A percentile compares a stretch with the other conserved stretches of the same genome.
Evolutionary conservation across 352 stramenopile genomes (phyloP).

Genomic region (Phytophthora brassicae): DNA sequence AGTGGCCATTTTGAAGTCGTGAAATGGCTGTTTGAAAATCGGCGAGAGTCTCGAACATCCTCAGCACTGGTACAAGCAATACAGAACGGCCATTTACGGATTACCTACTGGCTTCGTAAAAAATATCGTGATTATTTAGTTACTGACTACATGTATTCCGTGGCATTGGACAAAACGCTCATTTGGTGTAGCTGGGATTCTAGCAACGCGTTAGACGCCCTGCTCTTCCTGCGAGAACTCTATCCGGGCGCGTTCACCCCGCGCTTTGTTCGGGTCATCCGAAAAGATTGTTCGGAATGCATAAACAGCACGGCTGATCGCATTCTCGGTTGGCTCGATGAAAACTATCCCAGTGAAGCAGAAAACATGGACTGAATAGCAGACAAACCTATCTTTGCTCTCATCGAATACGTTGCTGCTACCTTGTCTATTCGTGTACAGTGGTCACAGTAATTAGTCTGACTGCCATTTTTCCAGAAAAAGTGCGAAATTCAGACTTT

Average conservation of each 20-base stretch:
- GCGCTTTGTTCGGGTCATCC: neutral
- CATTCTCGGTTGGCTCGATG: neutral
- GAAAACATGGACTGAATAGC: neutral
- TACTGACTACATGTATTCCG: neutral
- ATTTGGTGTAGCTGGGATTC: neutral
- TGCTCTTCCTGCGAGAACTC: neutral
- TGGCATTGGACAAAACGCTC: neutral
- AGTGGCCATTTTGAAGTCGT: slow-evolving; percentile 1
- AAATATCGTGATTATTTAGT: neutral
- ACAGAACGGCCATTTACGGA: slow-evolving; percentile 1
- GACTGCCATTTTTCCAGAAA: too few species aligned
- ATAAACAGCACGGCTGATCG: neutral
- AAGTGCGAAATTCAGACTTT: too few species aligned
- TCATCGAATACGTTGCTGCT: neutral
- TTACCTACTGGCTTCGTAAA: neutral
- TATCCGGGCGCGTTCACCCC: neutral
- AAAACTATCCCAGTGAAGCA: neutral
- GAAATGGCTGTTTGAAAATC: slow-evolving; percentile 16
- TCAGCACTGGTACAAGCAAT: slow-evolving; percentile 1
- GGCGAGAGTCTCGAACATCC: neutral
- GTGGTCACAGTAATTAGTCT: too few species aligned
- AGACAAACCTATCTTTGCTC: neutral
- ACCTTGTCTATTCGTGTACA: too few species aligned
- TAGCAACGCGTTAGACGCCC: neutral
- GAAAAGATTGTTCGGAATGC: neutral